These are phyloP conservation scores for Gaeumannomyces tritici DNA, from an alignment of 2,329 filamentous ascomycete species.

Conservation along the genomic window DNA sequence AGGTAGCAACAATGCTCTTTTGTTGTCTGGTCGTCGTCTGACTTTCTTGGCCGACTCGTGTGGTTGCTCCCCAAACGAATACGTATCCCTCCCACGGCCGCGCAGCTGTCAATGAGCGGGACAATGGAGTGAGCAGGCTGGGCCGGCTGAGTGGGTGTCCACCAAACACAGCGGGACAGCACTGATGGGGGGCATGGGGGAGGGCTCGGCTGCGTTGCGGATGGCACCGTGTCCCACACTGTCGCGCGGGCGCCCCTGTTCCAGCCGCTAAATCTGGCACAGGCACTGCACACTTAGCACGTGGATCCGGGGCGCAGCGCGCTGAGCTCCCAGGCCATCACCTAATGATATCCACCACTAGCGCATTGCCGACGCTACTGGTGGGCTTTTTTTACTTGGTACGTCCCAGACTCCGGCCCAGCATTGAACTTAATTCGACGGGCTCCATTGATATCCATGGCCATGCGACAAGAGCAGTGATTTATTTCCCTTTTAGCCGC, in stretches of 20 bases:
- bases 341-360: not conserved
- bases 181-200: too few relatives aligned
- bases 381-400: not conserved
- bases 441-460: not conserved
- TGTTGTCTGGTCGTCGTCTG: not conserved
- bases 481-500: not conserved
- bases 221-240: not conserved
- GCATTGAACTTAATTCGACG: not conserved
- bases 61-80: not conserved
- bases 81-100: conserved; percentile 1
- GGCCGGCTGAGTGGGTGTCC: too few relatives aligned
- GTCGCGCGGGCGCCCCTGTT: not conserved
- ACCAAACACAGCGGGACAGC: not conserved
- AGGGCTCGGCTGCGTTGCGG: not conserved
- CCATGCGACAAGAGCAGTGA: not conserved
- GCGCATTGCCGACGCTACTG: not conserved
- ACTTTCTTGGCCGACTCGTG: not conserved
- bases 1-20: not conserved
- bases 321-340: not conserved
- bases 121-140: not conserved
- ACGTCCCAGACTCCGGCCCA: not conserved
- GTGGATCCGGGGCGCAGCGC: not conserved
- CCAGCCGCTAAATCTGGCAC: not conserved
- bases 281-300: not conserved
- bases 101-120: not conserved